Conservation (phyloP, 495 filamentous ascomycete genomes). For the Talaromyces trachyspermus region DNA sequence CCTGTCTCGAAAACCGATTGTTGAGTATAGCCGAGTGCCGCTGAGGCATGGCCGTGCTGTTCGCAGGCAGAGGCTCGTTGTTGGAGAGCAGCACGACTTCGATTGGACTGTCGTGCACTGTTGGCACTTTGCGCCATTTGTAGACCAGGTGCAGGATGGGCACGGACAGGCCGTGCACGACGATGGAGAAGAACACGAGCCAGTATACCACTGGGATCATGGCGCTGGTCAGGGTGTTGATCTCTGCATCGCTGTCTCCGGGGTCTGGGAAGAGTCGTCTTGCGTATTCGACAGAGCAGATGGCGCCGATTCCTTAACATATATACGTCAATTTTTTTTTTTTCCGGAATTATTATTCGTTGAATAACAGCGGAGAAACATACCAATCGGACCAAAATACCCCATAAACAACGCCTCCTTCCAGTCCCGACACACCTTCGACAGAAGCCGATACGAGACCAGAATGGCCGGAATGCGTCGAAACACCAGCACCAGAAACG, state of each 20-base stretch:
- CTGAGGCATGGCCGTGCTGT: conserved; percentile 31
- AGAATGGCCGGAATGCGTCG: conserved; percentile 32
- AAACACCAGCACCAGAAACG: conserved; percentile 27
- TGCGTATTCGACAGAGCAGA: conserved; percentile 43
- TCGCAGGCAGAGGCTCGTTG: conserved; percentile 42
- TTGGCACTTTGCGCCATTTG: conserved; percentile 31
- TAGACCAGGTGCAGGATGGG: conserved; percentile 44
- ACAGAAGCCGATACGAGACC: conserved; percentile 32
- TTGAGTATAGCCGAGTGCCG: conserved; percentile 41
- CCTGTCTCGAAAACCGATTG: conserved; percentile 47
- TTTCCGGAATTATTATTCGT: background rate
- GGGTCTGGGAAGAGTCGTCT: conserved; percentile 46
- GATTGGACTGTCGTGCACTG: conserved; percentile 46
- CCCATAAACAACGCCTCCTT: conserved; percentile 36
- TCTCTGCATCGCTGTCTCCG: conserved; percentile 41
- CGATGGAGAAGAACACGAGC: conserved; percentile 50
- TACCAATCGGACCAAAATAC: conserved; percentile 35
- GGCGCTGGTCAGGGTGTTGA: conserved; percentile 41
- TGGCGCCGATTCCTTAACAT: conserved; percentile 25
- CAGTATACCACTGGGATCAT: conserved; percentile 52
- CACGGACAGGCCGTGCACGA: conserved; percentile 52
- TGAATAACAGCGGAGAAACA: background rate
- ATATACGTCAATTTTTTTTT: conserved; percentile 6
- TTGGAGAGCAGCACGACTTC: conserved; percentile 41
- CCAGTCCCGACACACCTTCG: conserved; percentile 27